Evolutionary conservation across 805 yeast species (phyloP).

Genomic region (Kazachstania martiniae): DNA sequence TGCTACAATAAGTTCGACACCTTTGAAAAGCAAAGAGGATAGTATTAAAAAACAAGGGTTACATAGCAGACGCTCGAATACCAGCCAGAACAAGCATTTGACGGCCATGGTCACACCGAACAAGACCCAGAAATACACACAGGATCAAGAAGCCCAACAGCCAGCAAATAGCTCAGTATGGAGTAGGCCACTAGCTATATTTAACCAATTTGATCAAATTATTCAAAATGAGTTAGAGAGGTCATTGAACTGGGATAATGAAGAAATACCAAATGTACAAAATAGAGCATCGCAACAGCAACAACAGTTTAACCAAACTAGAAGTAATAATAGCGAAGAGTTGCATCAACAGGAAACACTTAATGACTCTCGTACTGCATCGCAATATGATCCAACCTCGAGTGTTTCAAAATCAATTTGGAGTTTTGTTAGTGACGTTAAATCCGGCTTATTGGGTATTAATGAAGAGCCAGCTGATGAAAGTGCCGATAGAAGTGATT

Average conservation of each 20-base stretch:
- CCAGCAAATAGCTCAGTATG: slow-evolving; percentile 23
- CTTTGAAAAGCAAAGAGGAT: not conserved
- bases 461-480: slow-evolving; percentile 20
- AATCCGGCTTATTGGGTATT: slow-evolving; percentile 30
- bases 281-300: not conserved
- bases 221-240: slow-evolving; percentile 58
- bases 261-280: not conserved
- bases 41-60: not conserved
- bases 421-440: slow-evolving; percentile 42
- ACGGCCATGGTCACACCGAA: not conserved
- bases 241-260: slow-evolving; percentile 29
- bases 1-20: not conserved
- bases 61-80: not conserved
- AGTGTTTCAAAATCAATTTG: slow-evolving; percentile 36
- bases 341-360: too few species aligned
- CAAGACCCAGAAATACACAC: not conserved
- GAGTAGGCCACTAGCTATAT: slow-evolving; percentile 47
- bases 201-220: slow-evolving; percentile 59
- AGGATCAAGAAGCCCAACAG: not conserved
- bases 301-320: not conserved
- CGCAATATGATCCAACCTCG: not conserved
- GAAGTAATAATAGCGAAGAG: too few species aligned
- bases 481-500: not conserved
- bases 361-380: not conserved
- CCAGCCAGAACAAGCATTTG: too few species aligned